Base-by-base conservation (phyloP, 768 basidiomycete species). In the Termitomyces sp. region DNA sequence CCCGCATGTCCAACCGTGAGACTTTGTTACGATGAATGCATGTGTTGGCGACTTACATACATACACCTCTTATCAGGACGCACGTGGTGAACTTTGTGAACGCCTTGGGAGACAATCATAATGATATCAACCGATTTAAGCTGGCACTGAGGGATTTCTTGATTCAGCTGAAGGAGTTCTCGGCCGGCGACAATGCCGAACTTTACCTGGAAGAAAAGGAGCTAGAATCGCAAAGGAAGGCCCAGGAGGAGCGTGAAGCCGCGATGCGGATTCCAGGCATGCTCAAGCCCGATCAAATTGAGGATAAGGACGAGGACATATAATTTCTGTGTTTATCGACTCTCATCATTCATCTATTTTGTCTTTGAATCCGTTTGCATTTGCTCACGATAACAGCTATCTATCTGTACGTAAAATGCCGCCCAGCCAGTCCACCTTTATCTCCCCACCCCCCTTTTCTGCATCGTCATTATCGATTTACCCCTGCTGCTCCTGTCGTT, bases 211-310 rank as follows among this genome's bases (percentile, higher is more conserved):
- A 98, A 65, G 97, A 98, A 72, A 96, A 93, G 71, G 95, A 98
- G 68, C 80, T 82, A 3, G 96, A 96, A 70, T 77, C 79, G 21
- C 81, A 86, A 66, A 77, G 75, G 68, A 88, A 90, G 73, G 85
- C 83, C 0, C 83, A 88, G 60, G 88, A 85, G 57, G 94, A 97
- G 71, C 87, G 87, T 51, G 84, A 93, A 73, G 81, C 87, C 37
- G 93, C 94, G 24, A 89, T 91, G 80, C 83, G 90, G 61, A 93
- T 98, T 57, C 96, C 95, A n/a, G 97, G 97, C 40, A 90, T 98
- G 89, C 80, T 98, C 69, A 97, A 97, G 71, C 95, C 94, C 40
- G 90, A 88, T 62, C 92, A 95, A 71, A 67, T 98, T 68, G 92
- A 95, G 67, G 94, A 96, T 73, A 90, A 89, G 73, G 93, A 95